Base-by-base conservation (phyloP, 2,329 filamentous ascomycete species). In the Pleurostoma richardsiae region DNA sequence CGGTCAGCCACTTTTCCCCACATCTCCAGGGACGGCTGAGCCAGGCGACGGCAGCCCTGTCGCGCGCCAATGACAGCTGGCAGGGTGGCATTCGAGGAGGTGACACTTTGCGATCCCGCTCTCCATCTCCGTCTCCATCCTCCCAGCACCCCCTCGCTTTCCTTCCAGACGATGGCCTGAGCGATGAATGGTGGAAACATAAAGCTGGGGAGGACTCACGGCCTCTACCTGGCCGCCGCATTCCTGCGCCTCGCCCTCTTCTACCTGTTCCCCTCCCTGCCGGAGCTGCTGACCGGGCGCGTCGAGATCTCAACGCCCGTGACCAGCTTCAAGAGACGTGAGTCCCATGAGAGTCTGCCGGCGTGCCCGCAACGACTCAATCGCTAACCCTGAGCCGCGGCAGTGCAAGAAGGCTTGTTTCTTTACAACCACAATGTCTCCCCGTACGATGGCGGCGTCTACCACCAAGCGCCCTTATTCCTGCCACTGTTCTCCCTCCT, bases 291-390 rank as follows among this genome's bases (percentile, higher is more conserved):
- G 52, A 94, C 90, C 26, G 88, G 86, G 54, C 86, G 94, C 62
- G 94, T 96, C 59, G 94, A 99, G 74, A 86, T 99, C 60, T 96
- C 94, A 40, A 99, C 94, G 27, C 92, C 94, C 38, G 87, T 97
- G 41, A 96, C 90, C 58, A 96, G 92, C 79, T 99, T 96, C 80
- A 97, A 97, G 74, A 82, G 94, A 81, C 75, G 91, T 95, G 77
- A 67, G 86, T 68, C 39, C 4, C 29, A 19, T 19, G 19, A 19
- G 19, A 19, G 19, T 19, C 19, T 19, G 19, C 28, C 4, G 19
- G 19, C 1, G 5, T 10, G 39, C n/a, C 8, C 26, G 5, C 19
- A 19, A 19, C 19, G 19, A 19, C 7, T 10, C n/a, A 19, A 6
- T n/a, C n/a, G 48, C 49, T 48, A 26, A 46, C 45, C 33, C 19